phyloP scores from a whole-genome alignment of 176 grass and related monocot genomes.

The Carex scoparia region DNA sequence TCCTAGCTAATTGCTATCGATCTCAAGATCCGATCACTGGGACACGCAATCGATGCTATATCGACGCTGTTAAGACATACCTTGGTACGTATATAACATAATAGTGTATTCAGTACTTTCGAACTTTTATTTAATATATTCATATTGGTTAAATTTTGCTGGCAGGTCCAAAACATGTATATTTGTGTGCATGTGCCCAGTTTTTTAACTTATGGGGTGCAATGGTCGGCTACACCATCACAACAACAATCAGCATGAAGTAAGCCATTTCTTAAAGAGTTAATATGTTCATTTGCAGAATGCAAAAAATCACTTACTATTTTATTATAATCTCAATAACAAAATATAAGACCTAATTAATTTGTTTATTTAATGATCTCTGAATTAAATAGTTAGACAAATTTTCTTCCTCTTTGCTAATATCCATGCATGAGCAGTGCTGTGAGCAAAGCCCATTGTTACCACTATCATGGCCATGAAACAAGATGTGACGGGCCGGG shows the following conservation, averaged over 20 bases:
- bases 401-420: background rate
- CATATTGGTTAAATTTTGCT: background rate
- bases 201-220: slow-evolving; percentile 65
- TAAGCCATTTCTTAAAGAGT: slow-evolving; percentile 24
- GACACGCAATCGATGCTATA: slow-evolving; percentile 9
- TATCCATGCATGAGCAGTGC: slow-evolving; percentile 24
- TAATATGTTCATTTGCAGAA: background rate
- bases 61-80: slow-evolving; percentile 15
- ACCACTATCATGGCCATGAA: slow-evolving; percentile 34
- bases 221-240: slow-evolving; percentile 86
- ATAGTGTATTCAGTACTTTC: background rate
- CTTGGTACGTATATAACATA: slow-evolving; percentile 5
- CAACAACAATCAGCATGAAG: slow-evolving; percentile 80
- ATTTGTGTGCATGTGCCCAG: slow-evolving; percentile 32
- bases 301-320: background rate
- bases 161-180: slow-evolving; percentile 29
- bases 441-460: slow-evolving; percentile 54
- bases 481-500: slow-evolving; percentile 41
- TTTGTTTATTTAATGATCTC: background rate
- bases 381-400: background rate
- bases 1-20: slow-evolving; percentile 23
- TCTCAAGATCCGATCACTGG: slow-evolving; percentile 19
- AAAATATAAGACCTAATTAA: background rate
- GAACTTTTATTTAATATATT: background rate
- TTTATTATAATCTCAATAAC: background rate